Percentiles rank a stretch among this genome's conserved stretches.
Conservation (phyloP, 2,329 filamentous ascomycete genomes). For the Penicillium palitans region DNA sequence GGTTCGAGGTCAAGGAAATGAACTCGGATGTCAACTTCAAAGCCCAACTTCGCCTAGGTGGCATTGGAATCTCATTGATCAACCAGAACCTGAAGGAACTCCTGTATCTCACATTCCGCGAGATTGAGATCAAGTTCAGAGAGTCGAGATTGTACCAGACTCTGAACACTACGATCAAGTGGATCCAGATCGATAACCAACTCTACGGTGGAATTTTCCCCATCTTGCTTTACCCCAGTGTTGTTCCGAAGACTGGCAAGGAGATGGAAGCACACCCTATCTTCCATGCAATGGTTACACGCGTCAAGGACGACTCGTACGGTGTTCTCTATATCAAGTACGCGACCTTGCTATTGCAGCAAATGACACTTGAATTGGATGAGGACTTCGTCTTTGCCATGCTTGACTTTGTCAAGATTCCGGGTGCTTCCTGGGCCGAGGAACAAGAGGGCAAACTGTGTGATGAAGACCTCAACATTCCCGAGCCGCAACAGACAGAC, state of each 20-base stretch:
- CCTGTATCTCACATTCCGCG: constrained; percentile 88
- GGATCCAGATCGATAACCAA: constrained; percentile 99
- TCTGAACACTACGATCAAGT: constrained; percentile 85
- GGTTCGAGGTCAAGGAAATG: constrained; percentile 91
- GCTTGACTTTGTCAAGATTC: constrained; percentile 90
- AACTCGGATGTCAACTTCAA: constrained; percentile 87
- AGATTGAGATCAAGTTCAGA: constrained; percentile 85
- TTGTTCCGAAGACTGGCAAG: constrained; percentile 93
- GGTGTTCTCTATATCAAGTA: constrained; percentile 99
- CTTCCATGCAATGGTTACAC: constrained; percentile 84
- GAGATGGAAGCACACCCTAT: constrained; percentile 97
- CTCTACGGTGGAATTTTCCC: constrained; percentile 98
- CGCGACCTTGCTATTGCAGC: constrained; percentile 86
- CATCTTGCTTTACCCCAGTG: constrained; percentile 93
- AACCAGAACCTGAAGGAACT: constrained; percentile 90
- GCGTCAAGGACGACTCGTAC: constrained; percentile 97
- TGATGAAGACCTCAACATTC: constrained; percentile 86
- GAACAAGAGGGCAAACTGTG: constrained; percentile 82
- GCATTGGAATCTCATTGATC: constrained; percentile 88
- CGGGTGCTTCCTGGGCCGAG: constrained; percentile 83
- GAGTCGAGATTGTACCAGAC: constrained; percentile 96
- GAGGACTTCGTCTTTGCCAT: constrained; percentile 98
- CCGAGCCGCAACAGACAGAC: constrained; percentile 82
- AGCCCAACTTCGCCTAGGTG: constrained; percentile 82
- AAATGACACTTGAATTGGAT: constrained; percentile 97